Evolutionary conservation across 2,329 filamentous ascomycete genomes (phyloP), one percentile per base, ranked within the genome.

Genomic region (Microsporum canis): DNA sequence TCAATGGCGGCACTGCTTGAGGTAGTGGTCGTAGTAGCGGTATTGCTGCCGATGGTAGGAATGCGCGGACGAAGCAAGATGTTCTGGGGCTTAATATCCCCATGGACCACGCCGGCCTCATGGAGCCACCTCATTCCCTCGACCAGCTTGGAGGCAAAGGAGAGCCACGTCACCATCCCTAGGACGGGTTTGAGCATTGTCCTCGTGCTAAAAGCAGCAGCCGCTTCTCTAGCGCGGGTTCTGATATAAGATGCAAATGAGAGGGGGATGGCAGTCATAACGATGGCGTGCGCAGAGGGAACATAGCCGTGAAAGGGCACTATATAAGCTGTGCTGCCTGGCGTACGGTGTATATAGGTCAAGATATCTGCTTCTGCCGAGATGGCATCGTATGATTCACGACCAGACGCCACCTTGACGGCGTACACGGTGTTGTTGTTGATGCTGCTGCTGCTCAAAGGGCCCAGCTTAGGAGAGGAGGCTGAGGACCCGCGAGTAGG

Each of bases 41-140:
- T 62, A n/a, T 8, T 27, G 43, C n/a, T 47, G 43, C 23, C 27
- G 17, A 47, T 47, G 23, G n/a, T 14, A 23, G 43, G 61, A n/a
- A 63, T 53, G 3, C 67, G 63, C 27, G 67, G 65, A 2, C 68
- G 69, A 29, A 79, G 68, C 0, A 79, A 69, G 33, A 79, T 68
- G 45, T 79, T 79, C 53, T 74, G 72, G 3, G 76, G 76, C 63
- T 79, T 79, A 66, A 79, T 74, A 66, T 79, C 77, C 1, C 76
- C 77, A 64, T 80, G 78, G 2, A 79, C 71, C 3, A 79, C 69
- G 3, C 71, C 69, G 1, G 72, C 63, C 38, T 67, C 65, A 58
- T 80, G 78, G 5, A 80, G 68, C 75, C 77, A 80, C 5, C 67
- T 65, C 2, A 80, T 69, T 0, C 76, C 73, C 5, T 65, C 60